Evolutionary conservation across 2,329 filamentous ascomycete genomes (phyloP), one percentile per base, ranked within the genome.

Genomic region (Rachicladosporium sp.): DNA sequence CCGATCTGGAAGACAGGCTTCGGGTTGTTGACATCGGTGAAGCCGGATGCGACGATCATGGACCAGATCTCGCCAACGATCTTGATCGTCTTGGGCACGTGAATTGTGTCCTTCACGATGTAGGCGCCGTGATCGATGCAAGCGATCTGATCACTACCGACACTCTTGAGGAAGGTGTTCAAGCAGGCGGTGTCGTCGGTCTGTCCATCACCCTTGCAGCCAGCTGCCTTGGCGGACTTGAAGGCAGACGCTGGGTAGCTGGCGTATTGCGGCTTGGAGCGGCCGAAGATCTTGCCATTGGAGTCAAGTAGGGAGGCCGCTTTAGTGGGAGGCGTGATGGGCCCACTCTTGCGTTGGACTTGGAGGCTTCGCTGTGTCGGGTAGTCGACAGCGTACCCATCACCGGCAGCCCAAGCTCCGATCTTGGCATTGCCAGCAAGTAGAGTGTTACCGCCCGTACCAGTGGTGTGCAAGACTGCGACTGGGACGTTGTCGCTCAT

Each of bases 191-290:
- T 95, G 55, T 96, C 91, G 52, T 96, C 89, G 1, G 85, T 84
- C 19, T 66, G 61, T 37, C 89, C 91, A 54, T 98, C 89, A 54
- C 91, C 91, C 65, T 78, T 84, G 53, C 86, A 88, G 43, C 91
- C 89, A 15, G 36, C 36, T 35, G 75, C 68, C 66, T 89, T 93
- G 65, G 91, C 82, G 49, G 82, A 89, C 52, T 93, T 64, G 55
- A 98, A 94, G 29, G 73, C 73, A 43, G 68, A 71, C n/a, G 70
- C 73, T 3, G 77, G 62, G 2, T 84, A 63, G 33, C 67, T 65
- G 56, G 82, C 75, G 57, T 96, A 98, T 60, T 94, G 84, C 10
- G 91, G 91, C 71, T 91, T 93, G 60, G 78, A 81, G 50, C 82
- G 81, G 47, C 86, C 82, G 57, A 88, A 87, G 51, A 95, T 68